Percentiles rank a stretch among this genome's conserved stretches.
Conservation (phyloP, 148 eudicot species). For the Arbutus unedo region DNA sequence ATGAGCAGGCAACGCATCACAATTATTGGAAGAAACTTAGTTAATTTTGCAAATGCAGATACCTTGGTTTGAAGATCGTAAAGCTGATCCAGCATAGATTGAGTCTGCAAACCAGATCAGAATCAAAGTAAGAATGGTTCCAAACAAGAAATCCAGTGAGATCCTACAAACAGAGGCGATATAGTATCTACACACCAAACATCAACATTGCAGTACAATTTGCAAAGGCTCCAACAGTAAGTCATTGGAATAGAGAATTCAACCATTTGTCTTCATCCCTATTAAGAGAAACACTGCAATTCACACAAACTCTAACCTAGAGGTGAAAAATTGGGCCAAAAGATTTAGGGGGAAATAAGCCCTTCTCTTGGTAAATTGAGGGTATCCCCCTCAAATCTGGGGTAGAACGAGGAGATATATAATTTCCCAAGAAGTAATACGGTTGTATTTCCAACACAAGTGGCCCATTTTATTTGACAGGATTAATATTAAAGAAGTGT, state of each 20-base stretch:
- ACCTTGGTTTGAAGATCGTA: conserved; percentile 56
- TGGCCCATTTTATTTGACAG: not conserved
- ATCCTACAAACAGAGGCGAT: not conserved
- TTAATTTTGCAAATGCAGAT: not conserved
- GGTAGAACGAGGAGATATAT: not conserved
- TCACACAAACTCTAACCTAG: no score
- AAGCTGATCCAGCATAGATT: conserved; percentile 57
- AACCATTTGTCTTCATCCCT: not conserved
- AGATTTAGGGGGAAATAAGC: not conserved
- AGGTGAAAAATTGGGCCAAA: not conserved
- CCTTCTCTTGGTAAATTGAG: no score
- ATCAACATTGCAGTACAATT: not conserved
- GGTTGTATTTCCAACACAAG: not conserved
- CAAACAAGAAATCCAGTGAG: not conserved
- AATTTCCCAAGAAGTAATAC: not conserved
- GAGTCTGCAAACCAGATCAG: conserved; percentile 40
- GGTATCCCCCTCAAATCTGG: not conserved
- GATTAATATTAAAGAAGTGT: no score
- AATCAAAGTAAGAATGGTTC: not conserved
- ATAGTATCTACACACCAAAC: not conserved
- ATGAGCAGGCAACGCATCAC: not conserved
- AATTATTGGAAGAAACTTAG: not conserved
- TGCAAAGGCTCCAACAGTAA: not conserved
- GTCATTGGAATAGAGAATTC: not conserved
- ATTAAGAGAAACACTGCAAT: not conserved